Base-by-base conservation (phyloP, 2,329 filamentous ascomycete genomes). In the Calonectria pseudoreteaudii region DNA sequence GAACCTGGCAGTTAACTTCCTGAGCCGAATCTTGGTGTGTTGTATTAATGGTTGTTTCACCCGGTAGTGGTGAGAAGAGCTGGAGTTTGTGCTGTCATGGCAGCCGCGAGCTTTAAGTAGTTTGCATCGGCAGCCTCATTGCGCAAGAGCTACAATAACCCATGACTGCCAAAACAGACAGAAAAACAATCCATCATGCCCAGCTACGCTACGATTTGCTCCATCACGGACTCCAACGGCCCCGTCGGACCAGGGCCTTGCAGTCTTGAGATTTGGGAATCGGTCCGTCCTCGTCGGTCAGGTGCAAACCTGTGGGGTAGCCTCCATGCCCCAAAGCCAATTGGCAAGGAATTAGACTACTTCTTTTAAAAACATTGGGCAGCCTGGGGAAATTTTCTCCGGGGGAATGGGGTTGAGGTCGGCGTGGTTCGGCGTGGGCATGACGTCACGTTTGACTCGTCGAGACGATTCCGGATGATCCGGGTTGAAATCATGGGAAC, bases 241-340 rank as follows among this genome's bases (percentile, higher is more conserved):
- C 34, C 66, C 49, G 28, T 30, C 53, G 58, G 66, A 16, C 26
- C 62, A 36, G 56, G 62, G 14, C 30, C 41, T 44, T 49, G 47
- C 68, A 74, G 74, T 72, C 76, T 73, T 68, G 44, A 72, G 77
- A 79, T 72, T 70, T 65, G 16, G 66, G 71, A 80, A 80, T 80
- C 78, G 78, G 78, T 74, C 76, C 78, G 76, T 79, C 74, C 75
- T 70, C 76, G 38, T 64, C 60, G 56, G 70, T 76, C 72, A 76
- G 64, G 67, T 65, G 75, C 56, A 62, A 64, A 62, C 70, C 66
- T 70, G 74, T 75, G 70, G 56, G 52, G 68, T 53, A 34, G 8
- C 18, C 31, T 50, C 58, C 44, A 30, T n/a, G 44, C 14, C 34
- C 18, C 36, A 58, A 41, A 68, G 62, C 62, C 68, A 70, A 68